Evolutionary conservation across 2,329 filamentous ascomycete genomes (phyloP), one percentile per base, ranked within the genome.

Genomic region (Claviceps maximensis): DNA sequence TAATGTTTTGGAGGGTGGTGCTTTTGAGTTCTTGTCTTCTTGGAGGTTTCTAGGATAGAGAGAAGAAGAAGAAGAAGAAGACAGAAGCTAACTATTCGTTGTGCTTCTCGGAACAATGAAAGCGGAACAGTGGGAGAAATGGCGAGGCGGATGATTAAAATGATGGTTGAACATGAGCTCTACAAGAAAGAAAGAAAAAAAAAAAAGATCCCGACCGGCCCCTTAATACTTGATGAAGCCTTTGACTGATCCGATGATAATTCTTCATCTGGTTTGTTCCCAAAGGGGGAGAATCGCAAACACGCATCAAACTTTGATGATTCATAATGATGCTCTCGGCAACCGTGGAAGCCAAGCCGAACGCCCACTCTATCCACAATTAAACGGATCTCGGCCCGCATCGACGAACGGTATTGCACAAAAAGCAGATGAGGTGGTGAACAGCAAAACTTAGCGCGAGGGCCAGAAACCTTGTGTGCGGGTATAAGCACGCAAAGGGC

Each of bases 301-400:
- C 31, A 36, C 2, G 15, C 36, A 29, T 3, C 10, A 10, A 44
- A 23, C 41, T 44, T 9, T 44, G 4, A 50, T 50, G 48, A 50
- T 50, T 42, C 38, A 50, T 50, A 15, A 50, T 42, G 48, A 44
- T 42, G 49, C n/a, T 31, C 19, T 50, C 40, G 15, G n/a, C 40
- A 23, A 25, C 25, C 29, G 8, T 25, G 12, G 17, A 23, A 17
- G 25, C 23, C 25, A 17, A 4, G 10, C 9, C n/a, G 25, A 19
- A 50, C 49, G 27, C 38, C 21, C 49, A 17, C 25, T 29, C 25
- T 31, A 21, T 5, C 49, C 25, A 31, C 19, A 33, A 21, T 31
- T 31, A 21, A 40, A 33, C 25, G 27, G n/a, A 50, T 27, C 17
- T 46, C 21, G 29, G 27, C 23, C 27, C 4, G 29, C 3, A 27